Percentiles rank a stretch among this genome's conserved stretches.
Evolutionary conservation across 2,329 filamentous ascomycete species (phyloP).

Genomic region (Coniella lustricola): DNA sequence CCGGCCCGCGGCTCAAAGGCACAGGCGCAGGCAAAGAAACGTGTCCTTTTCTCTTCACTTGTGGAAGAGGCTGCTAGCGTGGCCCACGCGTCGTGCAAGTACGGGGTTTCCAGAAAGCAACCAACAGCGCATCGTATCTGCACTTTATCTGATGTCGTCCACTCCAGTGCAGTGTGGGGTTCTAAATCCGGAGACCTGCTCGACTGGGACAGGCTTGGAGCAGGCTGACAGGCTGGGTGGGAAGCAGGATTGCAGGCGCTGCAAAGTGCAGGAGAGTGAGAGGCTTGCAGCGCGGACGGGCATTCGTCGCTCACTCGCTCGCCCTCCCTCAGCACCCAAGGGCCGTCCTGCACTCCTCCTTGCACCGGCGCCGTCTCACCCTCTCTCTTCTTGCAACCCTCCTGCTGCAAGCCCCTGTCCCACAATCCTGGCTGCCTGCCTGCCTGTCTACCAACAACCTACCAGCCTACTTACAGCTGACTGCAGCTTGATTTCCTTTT

Average conservation of each 20-base stretch:
- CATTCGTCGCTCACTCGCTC: not conserved
- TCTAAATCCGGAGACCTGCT: slow-evolving; percentile 4
- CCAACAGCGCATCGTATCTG: not conserved
- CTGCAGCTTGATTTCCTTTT: slow-evolving; percentile 3
- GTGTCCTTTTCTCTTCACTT: not conserved
- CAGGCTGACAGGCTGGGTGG: not conserved
- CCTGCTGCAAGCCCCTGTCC: slow-evolving; percentile 4
- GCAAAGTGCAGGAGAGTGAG: not conserved
- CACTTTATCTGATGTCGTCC: not conserved
- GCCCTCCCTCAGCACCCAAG: slow-evolving; percentile 1
- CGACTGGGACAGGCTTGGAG: not conserved
- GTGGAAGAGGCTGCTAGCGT: not conserved
- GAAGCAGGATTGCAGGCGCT: not conserved
- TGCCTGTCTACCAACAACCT: not conserved
- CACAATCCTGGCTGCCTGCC: not conserved
- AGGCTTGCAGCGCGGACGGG: not conserved
- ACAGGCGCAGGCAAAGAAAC: not conserved
- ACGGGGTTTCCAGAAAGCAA: too few species aligned
- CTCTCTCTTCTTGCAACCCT: slow-evolving; percentile 2
- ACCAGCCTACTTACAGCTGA: slow-evolving; percentile 6
- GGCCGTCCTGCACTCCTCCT: slow-evolving; percentile 7
- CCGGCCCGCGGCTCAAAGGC: not conserved
- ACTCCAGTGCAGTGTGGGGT: not conserved
- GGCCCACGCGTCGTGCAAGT: not conserved
- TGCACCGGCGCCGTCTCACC: slow-evolving; percentile 14